Evolutionary conservation across 2,329 filamentous ascomycete species (phyloP), one percentile per base, ranked within the genome.

Genomic region (Alternaria triticimaculans): DNA sequence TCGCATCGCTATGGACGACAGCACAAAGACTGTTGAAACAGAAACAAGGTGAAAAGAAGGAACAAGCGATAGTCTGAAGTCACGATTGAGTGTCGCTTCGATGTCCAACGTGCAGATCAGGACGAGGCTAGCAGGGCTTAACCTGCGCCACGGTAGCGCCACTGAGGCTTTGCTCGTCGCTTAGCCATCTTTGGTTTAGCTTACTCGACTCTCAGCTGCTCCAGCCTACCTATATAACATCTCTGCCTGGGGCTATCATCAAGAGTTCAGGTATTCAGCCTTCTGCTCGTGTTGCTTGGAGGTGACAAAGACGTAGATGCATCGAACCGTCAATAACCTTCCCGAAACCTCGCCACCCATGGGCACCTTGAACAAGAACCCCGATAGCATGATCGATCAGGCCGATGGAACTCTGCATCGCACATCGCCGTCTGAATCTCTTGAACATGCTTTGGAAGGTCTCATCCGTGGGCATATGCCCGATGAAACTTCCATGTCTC

Each of bases 111-210:
- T 26, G 43, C 25, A 49, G 55, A 58, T 58, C 20, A 18, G 25
- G 7, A 1, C 25, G 26, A 58, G 43, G 43, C 55, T 58, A 58
- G 55, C 55, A 58, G 37, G 55, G 55, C 55, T 26, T 37, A 53
- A 37, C 33, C 49, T 53, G 49, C 49, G 49, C 49, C 49, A 53
- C 49, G 21, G 20, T 14, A 4, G 49, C 49, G 49, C 49, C 49
- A 53, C 49, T 53, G 49, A 53, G 49, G 49, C 49, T 53, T 53
- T 37, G 30, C 49, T 11, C 20, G 15, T 10, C 5, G 20, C 10
- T 15, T 23, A 53, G 15, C 49, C 28, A 7, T 11, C 14, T 53
- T 41, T 6, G 49, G 49, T 21, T 15, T 53, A 53, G 49, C 20
- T 41, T 12, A 53, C 2, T 5, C 15, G 49, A 8, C 15, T n/a